Base-by-base conservation (phyloP, 2,329 filamentous ascomycete species). In the Tolypocladium sp. region DNA sequence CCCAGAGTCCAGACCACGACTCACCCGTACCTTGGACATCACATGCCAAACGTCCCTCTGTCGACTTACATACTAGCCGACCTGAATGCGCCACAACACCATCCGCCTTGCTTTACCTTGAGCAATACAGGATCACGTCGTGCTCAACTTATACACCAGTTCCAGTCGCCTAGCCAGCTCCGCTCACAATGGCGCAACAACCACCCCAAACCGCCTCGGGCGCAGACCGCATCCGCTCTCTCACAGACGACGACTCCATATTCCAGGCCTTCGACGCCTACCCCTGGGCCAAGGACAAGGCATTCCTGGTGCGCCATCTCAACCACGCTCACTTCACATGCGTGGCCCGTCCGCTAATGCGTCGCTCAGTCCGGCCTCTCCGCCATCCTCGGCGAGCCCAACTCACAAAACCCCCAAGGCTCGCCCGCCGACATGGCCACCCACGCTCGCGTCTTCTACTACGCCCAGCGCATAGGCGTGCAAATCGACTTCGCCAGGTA, bases 391-490 rank as follows among this genome's bases (percentile, higher is more conserved):
- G 84, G 85, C 61, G 79, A 81, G 59, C 79, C 80, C 56, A 68
- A 66, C 60, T 67, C 69, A 17, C 65, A 63, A 58, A 73, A 70
- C 63, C 68, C 70, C 70, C 81, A 66, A 73, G 83, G 63, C 73
- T 83, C 68, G 73, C 84, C 73, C 66, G 78, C 58, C 68, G 80
- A 67, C 79, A 86, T 90, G 62, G 84, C 84, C 37, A 76, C 86
- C 58, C 83, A 87, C 63, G 87, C 88, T 61, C 85, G 87, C 70
- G 71, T 77, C 70, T 90, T 88, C 74, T 91, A 89, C 74, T 88
- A 85, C 69, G 72, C 77, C 51, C 78, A 76, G 62, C 72, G 75
- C 22, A 74, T 79, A 55, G 76, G 76, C 60, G 74, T 79, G 51
- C 69, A 79, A 22, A 81, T 93, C 62, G 82, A 90, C 69, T 90